Percentiles rank a stretch among this genome's conserved stretches.
Evolutionary conservation across 2,329 filamentous ascomycete genomes (phyloP).

Genomic region (Fusarium redolens): DNA sequence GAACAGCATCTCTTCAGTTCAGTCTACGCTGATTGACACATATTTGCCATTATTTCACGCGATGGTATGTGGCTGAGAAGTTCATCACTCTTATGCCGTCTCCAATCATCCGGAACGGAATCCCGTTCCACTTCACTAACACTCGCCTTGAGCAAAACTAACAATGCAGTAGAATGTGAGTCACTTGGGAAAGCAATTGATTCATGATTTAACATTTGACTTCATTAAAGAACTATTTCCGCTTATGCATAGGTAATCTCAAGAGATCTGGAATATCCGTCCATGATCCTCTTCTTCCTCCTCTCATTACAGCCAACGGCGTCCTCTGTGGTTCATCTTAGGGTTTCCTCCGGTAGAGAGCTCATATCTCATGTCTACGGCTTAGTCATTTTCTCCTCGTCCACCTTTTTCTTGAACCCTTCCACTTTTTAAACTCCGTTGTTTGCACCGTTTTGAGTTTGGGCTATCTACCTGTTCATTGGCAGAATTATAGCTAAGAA

Average conservation of each 20-base stretch:
- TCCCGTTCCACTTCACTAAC: fast-evolving
- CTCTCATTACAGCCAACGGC: conserved; percentile 27
- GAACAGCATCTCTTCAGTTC: background rate
- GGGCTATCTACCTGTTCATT: background rate
- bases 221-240: conserved; percentile 32
- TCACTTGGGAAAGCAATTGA: fast-evolving
- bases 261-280: conserved; percentile 21
- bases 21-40: too few species aligned
- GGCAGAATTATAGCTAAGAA: conserved; percentile 3
- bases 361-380: conserved; percentile 8
- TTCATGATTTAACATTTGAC: conserved; percentile 11
- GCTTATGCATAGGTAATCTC: conserved; percentile 29
- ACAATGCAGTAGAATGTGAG: too few species aligned
- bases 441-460: conserved; percentile 14
- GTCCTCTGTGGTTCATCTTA: conserved; percentile 23
- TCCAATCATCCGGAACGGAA: fast-evolving
- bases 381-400: conserved; percentile 48
- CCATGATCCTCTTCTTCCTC: conserved; percentile 16
- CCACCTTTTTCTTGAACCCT: conserved; percentile 33
- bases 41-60: too few species aligned
- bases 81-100: background rate
- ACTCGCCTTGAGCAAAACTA: too few species aligned
- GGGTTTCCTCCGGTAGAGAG: conserved; percentile 27
- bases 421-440: conserved; percentile 21
- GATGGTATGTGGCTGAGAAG: too few species aligned